phyloP scores from a whole-genome alignment of 192 early-diverging fungal species.

The Backusella luteola region DNA sequence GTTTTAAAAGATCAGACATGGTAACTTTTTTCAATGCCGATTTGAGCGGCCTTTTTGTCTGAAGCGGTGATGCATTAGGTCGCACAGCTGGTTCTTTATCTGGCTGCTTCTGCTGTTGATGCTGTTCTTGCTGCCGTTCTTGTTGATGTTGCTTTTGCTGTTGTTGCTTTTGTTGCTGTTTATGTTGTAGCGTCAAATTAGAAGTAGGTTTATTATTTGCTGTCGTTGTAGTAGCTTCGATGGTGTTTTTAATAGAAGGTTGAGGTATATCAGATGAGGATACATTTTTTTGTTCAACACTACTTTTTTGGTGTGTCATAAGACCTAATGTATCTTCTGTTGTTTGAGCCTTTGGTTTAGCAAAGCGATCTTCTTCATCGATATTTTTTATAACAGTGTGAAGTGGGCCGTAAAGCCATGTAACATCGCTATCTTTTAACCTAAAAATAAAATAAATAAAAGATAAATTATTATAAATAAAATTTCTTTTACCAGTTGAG shows the following conservation, averaged over 20 bases:
- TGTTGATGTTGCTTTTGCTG: neutral
- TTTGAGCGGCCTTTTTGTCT: conserved; percentile 33
- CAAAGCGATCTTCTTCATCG: conserved; percentile 30
- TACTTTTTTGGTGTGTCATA: neutral
- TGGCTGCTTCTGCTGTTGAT: neutral
- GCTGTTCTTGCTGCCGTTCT: neutral
- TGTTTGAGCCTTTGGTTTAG: conserved; percentile 23
- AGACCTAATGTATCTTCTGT: conserved; percentile 32
- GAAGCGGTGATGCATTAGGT: conserved; percentile 1
- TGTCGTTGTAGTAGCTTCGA: neutral
- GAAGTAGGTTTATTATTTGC: neutral
- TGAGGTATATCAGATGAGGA: neutral
- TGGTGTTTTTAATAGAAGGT: neutral
- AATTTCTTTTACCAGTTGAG: conserved; percentile 47
- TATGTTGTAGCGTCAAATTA: neutral
- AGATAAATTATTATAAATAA: neutral
- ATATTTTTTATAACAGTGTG: conserved; percentile 47
- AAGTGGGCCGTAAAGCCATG: conserved; percentile 68
- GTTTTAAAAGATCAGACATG: conserved; percentile 47
- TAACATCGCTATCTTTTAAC: conserved; percentile 66
- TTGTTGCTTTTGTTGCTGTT: conserved; percentile 1
- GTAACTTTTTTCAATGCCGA: conserved; percentile 56
- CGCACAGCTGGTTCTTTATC: neutral
- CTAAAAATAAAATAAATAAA: conserved; percentile 24
- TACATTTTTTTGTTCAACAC: neutral